Base-by-base conservation (phyloP, 495 filamentous ascomycete genomes). In the Tuber borchii region DNA sequence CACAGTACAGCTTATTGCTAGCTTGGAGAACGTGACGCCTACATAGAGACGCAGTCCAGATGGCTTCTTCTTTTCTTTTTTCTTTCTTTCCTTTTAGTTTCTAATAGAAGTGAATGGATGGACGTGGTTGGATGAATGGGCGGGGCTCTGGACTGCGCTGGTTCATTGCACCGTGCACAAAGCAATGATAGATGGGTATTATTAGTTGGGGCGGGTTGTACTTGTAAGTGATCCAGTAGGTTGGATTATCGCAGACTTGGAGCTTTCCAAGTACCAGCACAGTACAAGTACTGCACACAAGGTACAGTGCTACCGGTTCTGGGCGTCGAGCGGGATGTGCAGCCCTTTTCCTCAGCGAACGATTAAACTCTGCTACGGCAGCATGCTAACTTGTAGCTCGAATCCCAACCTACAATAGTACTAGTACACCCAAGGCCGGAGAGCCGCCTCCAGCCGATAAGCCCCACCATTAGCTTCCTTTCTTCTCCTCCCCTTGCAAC, bases 371-470 rank as follows among this genome's bases (percentile, higher is more conserved):
- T 75, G n/a, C 69, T 69, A n/a, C 68, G 42, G 9, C 10, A 43
- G 42, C 40, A 31, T 20, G 31, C 17, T 40, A 31, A 45, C 37
- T 26, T 19, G 5, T 34, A 65, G 26, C 26, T 65, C 12, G 56
- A 34, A 65, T 34, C 1, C 72, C 69, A 79, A 79, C 74, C 68
- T 19, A 40, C n/a, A n/a, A n/a, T n/a, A n/a, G n/a, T n/a, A n/a
- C n/a, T n/a, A n/a, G n/a, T n/a, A n/a, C 74, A 56, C 68, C 56
- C 71, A 45, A 39, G 34, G 26, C 56, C 43, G 69, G 51, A 44
- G 40, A 72, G 73, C 76, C 76, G 76, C 76, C 46, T 72, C 70
- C 73, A 78, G 61, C 76, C 76, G 76, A 75, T 17, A 45, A 75
- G 51, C 12, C 71, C 71, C 73, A 26, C 73, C 73, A 77, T 31